Conservation (phyloP, 345 rosid genomes). For the Aurinia saxatilis region DNA sequence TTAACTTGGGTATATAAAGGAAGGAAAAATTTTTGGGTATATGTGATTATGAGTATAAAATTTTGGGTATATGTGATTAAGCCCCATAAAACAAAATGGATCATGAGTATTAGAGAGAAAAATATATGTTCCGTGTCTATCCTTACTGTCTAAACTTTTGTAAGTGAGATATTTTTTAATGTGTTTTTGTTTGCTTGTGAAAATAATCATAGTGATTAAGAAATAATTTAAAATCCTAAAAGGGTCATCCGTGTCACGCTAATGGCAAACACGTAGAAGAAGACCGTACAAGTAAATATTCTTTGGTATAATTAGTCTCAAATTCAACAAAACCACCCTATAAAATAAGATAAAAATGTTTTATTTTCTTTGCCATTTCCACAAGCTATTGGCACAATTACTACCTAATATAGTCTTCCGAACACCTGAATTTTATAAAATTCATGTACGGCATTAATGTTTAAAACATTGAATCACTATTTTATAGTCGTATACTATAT, state of each 20-base stretch:
- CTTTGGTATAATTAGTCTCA: neutral
- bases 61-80: no score
- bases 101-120: no score
- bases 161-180: neutral
- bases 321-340: conserved; percentile 1
- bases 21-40: no score
- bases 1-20: no score
- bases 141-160: no score
- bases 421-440: neutral
- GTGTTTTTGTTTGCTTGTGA: neutral
- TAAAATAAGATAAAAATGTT: neutral
- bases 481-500: no score
- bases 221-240: neutral
- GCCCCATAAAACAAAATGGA: no score
- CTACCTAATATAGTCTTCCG: neutral
- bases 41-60: no score
- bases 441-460: conserved; percentile 11
- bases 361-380: conserved; percentile 13
- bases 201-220: neutral
- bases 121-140: no score
- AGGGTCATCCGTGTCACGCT: neutral
- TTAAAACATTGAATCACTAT: conserved; percentile 10
- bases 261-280: conserved; percentile 23
- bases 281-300: neutral
- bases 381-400: conserved; percentile 21